phyloP scores from a whole-genome alignment of 108 stramenopile species.

The Cyclotella atomus region DNA sequence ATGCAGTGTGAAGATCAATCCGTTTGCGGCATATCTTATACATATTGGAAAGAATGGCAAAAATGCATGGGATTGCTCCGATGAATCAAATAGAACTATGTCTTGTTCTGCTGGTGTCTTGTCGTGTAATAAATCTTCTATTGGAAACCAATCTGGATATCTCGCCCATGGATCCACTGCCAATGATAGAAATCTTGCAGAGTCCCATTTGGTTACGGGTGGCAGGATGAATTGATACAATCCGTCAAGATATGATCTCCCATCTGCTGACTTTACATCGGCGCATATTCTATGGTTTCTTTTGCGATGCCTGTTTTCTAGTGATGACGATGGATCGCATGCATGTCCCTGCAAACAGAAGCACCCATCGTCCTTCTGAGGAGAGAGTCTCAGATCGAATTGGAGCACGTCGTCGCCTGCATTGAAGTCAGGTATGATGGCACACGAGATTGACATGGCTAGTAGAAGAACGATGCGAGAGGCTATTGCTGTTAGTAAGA shows the following conservation, averaged over 20 bases:
- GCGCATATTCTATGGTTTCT: background rate
- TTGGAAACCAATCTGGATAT: conserved; percentile 33
- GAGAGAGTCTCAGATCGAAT: conserved; percentile 60
- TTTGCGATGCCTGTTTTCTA: background rate
- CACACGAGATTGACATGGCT: conserved; percentile 60
- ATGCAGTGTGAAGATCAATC: conserved; percentile 46
- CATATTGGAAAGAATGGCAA: conserved; percentile 74
- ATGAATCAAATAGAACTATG: conserved; percentile 39
- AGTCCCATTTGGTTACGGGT: conserved; percentile 87
- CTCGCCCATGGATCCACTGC: conserved; percentile 58
- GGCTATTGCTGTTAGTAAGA: conserved; percentile 15
- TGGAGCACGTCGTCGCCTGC: conserved; percentile 50
- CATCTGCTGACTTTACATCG: background rate
- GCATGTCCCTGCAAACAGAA: conserved; percentile 66
- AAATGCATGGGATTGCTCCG: conserved; percentile 87
- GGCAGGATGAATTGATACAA: conserved; percentile 60
- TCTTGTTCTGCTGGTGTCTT: background rate
- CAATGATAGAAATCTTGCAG: conserved; percentile 76
- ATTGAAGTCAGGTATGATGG: conserved; percentile 45
- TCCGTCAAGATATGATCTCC: conserved; percentile 11
- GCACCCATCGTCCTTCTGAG: conserved; percentile 29
- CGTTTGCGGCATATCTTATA: conserved; percentile 54
- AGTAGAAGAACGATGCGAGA: conserved; percentile 58
- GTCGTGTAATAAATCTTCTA: background rate
- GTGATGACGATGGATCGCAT: conserved; percentile 37